A percentile compares a stretch with the other conserved stretches of the same genome.
Evolutionary conservation across 352 stramenopile species (phyloP).

Genomic region (Phytophthora multivora): DNA sequence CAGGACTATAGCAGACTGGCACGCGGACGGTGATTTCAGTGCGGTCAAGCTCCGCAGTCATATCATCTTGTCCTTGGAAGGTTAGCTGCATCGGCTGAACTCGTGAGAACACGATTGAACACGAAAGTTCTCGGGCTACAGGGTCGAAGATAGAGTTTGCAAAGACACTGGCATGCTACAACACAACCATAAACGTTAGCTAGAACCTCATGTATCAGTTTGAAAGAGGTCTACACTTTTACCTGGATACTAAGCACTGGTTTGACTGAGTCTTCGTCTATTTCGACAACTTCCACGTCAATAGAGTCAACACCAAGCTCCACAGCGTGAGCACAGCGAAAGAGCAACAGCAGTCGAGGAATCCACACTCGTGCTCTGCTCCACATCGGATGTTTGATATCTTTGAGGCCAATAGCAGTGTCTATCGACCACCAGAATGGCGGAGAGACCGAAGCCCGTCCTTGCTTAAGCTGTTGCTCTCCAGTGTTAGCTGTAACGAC

Average conservation of each 20-base stretch:
- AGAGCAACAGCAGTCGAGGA: constrained; percentile 42
- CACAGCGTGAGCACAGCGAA: constrained; percentile 40
- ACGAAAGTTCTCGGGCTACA: constrained; percentile 21
- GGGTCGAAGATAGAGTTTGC: constrained; percentile 28
- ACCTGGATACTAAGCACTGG: constrained; percentile 31
- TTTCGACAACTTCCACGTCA: constrained; percentile 39
- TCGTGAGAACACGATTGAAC: constrained; percentile 21
- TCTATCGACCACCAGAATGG: constrained; percentile 31
- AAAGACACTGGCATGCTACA: constrained; percentile 39
- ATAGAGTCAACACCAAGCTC: constrained; percentile 36
- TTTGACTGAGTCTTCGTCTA: constrained; percentile 2
- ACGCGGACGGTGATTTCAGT: constrained; percentile 37
- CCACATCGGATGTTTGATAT: constrained; percentile 49
- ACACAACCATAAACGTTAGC: constrained; percentile 3
- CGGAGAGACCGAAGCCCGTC: neutral
- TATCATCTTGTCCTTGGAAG: constrained; percentile 5
- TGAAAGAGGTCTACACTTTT: neutral
- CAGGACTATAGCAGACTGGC: constrained; percentile 18
- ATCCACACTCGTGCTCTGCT: constrained; percentile 37
- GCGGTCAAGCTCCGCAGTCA: constrained; percentile 20
- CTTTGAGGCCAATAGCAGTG: constrained; percentile 31
- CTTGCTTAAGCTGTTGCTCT: neutral
- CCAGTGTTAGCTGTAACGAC: constrained; percentile 22
- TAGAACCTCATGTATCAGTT: neutral
- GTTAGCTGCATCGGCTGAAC: constrained; percentile 13